Evolutionary conservation across 108 stramenopile species (phyloP).

Genomic region (Cyclostephanos invisitatus): DNA sequence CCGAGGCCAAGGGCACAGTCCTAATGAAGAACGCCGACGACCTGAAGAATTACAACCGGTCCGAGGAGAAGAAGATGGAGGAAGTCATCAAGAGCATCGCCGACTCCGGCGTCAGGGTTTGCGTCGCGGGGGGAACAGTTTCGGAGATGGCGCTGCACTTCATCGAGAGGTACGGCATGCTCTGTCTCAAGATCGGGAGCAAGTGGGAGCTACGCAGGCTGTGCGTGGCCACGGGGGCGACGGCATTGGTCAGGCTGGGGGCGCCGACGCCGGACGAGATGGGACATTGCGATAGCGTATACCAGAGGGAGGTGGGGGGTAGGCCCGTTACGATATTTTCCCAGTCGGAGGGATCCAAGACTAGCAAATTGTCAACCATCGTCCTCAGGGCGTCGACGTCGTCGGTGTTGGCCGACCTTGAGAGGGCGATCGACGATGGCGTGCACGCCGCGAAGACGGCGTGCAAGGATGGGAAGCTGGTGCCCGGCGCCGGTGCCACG

Average conservation of each 20-base stretch:
- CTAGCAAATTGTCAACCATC: conserved; percentile 89
- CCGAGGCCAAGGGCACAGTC: conserved; percentile 99
- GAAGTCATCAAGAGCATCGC: conserved; percentile 95
- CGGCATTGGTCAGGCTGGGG: conserved; percentile 94
- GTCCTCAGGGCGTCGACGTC: conserved; percentile 93
- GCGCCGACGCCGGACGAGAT: conserved; percentile 97
- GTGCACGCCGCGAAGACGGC: conserved; percentile 87
- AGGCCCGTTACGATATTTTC: conserved; percentile 90
- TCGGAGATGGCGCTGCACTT: conserved; percentile 97
- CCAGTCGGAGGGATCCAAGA: conserved; percentile 69
- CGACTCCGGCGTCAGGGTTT: conserved; percentile 88
- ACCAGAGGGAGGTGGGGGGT: conserved; percentile 89
- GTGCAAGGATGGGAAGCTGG: conserved; percentile 88
- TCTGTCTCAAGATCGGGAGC: conserved; percentile 88
- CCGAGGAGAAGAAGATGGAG: conserved; percentile 97
- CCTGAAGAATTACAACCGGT: conserved; percentile 95
- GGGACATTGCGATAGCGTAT: conserved; percentile 77
- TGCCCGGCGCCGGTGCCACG: conserved; percentile 94
- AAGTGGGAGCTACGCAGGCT: conserved; percentile 98
- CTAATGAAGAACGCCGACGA: conserved; percentile 98
- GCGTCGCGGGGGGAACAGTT: conserved; percentile 92
- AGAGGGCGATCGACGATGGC: conserved; percentile 96
- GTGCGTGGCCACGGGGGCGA: conserved; percentile 93
- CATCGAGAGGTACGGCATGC: conserved; percentile 91
- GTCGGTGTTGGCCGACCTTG: conserved; percentile 93